Base-by-base conservation (phyloP, 2,329 filamentous ascomycete genomes). In the Graphiopsis chlorocephala region DNA sequence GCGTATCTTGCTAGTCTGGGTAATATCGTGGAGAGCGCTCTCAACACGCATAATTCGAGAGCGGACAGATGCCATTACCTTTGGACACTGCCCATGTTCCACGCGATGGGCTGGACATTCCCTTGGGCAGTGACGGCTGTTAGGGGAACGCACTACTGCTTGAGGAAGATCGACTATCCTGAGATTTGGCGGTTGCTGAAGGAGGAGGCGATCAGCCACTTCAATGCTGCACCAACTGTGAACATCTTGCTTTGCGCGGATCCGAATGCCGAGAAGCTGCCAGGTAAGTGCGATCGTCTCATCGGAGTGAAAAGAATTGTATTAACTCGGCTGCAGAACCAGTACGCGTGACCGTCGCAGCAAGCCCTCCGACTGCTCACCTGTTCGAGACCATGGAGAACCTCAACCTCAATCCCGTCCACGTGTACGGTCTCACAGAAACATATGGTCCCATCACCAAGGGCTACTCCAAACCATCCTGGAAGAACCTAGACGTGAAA, bases 401-500 rank as follows among this genome's bases (percentile, higher is more conserved):
- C 4, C 81, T 98, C 8, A 99, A 99, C 74, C 84, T 99, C 8
- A 85, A 89, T 25, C 95, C 95, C 0, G 92, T 97, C 0, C 95
- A 99, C 75, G 93, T 96, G 8, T 99, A 99, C 76, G 95, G 95
- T 45, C 74, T 89, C 71, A 89, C 87, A 1, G 88, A 98, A 80
- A 98, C 94, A 0, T 98, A 98, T 73, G 95, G 95, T 0, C 95
- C 95, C 11, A 94, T 97, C 66, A 98, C 93, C 1, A 97, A 96
- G 76, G 92, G 93, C 11, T 99, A 99, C 73, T 83, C 90, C 64
- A 85, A 98, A 79, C 92, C 93, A 0, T 83, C 85, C 31, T 99
- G 95, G 95, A 88, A 95, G n/a, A 73, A 77, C 0, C 81, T 97
- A 0, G 85, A 90, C 0, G 69, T 81, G 4, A 87, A 90, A 29